These are phyloP conservation scores for Tetrahymena elliotti DNA, from an alignment of 73 alveolate genomes.

Conservation along the genomic window DNA sequence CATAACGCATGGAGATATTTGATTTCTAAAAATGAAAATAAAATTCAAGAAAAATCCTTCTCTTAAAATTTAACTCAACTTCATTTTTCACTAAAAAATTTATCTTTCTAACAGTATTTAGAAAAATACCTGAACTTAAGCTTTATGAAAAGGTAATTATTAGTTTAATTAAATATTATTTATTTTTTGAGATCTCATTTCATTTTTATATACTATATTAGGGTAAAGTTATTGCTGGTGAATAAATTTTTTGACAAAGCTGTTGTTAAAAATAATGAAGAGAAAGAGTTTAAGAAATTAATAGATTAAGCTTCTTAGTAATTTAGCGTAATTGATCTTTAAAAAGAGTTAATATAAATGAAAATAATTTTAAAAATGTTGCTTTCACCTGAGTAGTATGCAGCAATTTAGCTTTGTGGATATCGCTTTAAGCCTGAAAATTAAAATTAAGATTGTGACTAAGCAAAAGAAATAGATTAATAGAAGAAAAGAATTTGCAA, in stretches of 20 bases:
- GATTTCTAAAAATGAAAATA: not conserved
- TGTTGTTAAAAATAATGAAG: not conserved
- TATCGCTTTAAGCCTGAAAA: not conserved
- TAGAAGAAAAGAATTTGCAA: not conserved
- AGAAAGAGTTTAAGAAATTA: not conserved
- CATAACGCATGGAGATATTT: not conserved
- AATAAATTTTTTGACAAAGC: not conserved
- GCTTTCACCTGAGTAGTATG: not conserved
- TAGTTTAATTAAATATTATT: no score
- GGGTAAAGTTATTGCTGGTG: not conserved
- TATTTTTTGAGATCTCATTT: no score
- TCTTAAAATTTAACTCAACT: not conserved
- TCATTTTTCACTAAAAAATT: not conserved
- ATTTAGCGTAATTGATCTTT: not conserved
- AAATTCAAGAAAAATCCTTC: not conserved
- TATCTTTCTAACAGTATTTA: not conserved
- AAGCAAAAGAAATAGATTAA: not conserved
- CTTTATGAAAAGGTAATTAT: not conserved
- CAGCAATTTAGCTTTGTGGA: not conserved
- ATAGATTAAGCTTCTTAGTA: not conserved
- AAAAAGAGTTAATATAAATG: not conserved
- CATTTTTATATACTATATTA: no score
- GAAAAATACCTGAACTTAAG: not conserved
- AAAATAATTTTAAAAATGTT: no score
- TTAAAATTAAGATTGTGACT: no score